phyloP scores from a whole-genome alignment of 495 filamentous ascomycete species.

The Aspergillus taichungensis region DNA sequence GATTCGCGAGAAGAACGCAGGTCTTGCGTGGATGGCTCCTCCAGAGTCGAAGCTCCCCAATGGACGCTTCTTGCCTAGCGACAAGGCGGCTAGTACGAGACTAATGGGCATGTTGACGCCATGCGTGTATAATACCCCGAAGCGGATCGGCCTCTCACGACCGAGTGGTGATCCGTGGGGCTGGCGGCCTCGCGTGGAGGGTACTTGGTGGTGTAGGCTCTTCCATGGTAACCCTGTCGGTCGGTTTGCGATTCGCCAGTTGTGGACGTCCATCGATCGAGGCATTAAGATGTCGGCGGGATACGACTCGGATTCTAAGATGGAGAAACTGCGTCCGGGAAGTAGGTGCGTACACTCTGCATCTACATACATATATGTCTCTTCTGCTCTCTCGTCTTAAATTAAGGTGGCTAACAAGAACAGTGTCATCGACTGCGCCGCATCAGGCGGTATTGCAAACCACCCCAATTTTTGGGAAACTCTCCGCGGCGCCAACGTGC shows the following conservation, averaged over 20 bases:
- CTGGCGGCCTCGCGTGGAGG: conserved; percentile 47
- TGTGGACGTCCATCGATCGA: conserved; percentile 19
- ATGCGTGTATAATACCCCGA: conserved; percentile 35
- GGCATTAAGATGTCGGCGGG: conserved; percentile 7
- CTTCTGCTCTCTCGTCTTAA: not conserved
- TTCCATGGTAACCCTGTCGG: conserved; percentile 22
- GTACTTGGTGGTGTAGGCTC: conserved; percentile 41
- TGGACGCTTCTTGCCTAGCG: conserved; percentile 46
- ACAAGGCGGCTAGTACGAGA: conserved; percentile 50
- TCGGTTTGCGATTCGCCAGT: conserved; percentile 12
- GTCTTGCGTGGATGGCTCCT: conserved; percentile 20
- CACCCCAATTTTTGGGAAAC: conserved; percentile 25
- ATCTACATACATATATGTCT: too few species aligned
- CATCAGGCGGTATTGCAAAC: conserved; percentile 22
- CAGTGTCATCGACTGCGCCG: conserved; percentile 19
- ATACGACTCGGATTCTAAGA: conserved; percentile 18
- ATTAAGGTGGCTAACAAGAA: not conserved
- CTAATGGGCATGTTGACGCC: conserved; percentile 45
- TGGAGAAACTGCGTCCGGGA: conserved; percentile 17
- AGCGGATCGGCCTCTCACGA: conserved; percentile 18
- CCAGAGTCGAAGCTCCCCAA: conserved; percentile 16
- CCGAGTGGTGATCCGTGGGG: conserved; percentile 16
- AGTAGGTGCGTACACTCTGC: conserved; percentile 8
- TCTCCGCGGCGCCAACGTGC: conserved; percentile 17
- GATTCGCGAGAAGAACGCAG: conserved; percentile 59